Conservation (phyloP, 2,329 filamentous ascomycete species). For the Ceratocystis destructans region DNA sequence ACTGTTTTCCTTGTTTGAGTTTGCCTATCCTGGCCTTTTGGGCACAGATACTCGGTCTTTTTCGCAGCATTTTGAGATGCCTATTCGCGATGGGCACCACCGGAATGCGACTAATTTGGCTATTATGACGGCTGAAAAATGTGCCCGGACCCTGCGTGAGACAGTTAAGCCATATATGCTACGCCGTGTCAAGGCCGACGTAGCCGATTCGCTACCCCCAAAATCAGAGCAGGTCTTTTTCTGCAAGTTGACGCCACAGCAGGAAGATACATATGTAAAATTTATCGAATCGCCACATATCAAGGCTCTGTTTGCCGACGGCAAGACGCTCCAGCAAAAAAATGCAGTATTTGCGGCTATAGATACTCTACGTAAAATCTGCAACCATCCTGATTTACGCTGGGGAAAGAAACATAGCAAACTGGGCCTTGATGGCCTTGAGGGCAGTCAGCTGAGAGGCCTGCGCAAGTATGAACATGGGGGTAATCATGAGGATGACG, state of each 20-base stretch:
- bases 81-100: constrained; percentile 85
- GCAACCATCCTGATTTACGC: constrained; percentile 86
- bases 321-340: neutral
- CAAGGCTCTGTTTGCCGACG: constrained; percentile 15
- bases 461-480: neutral
- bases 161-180: constrained; percentile 86
- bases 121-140: constrained; percentile 86
- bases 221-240: constrained; percentile 96
- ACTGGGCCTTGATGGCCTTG: neutral
- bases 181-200: constrained; percentile 84
- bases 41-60: constrained; percentile 81
- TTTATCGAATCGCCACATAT: constrained; percentile 19
- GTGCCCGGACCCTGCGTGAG: constrained; percentile 85
- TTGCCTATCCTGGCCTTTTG: constrained; percentile 89
- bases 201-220: constrained; percentile 82
- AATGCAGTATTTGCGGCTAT: constrained; percentile 55
- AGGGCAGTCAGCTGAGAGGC: neutral
- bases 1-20: constrained; percentile 95
- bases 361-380: constrained; percentile 86
- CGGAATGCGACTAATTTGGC: constrained; percentile 89
- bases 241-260: constrained; percentile 64
- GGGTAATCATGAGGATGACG: neutral
- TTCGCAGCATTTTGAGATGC: constrained; percentile 80
- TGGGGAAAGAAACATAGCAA: constrained; percentile 24
- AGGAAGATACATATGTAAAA: constrained; percentile 18